Evolutionary conservation across 768 basidiomycete genomes (phyloP), one percentile per base, ranked within the genome.

Genomic region (Amanita jacksonii): DNA sequence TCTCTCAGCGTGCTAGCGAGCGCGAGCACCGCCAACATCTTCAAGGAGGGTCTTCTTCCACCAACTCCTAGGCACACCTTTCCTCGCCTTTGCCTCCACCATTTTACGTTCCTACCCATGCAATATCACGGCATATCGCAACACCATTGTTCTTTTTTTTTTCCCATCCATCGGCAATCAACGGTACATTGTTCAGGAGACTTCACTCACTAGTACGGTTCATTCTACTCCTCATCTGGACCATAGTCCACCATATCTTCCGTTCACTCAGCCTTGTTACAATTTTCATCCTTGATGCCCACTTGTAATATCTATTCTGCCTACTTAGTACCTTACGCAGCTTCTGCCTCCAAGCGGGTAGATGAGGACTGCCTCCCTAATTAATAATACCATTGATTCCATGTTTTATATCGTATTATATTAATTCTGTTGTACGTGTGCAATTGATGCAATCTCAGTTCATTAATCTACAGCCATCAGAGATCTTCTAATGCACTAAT

Each of bases 1-100:
- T 91, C 41, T 90, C 88, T 32, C 82, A 85, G 52, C 77, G 78
- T 55, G 88, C 77, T 22, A 79, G 77, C 56, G 83, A 88, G 61
- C 76, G 79, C 52, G 75, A 77, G 60, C 73, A 74, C 50, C 63
- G 68, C 27, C 58, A 72, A 57, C 54, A 55, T 9, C 56, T 59
- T 19, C 51, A 52, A 23, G 57, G 56, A 31, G 31, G 49, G 53
- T 7, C 51, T n/a, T n/a, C n/a, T 53, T 41, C 45, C 61, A 7
- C 41, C 51, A 12, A 38, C 18, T 62, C 65, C 38, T 58, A 62
- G 53, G 66, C 23, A 13, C 12, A 24, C 34, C 24, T 23, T 23
- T 24, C 15, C 15, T 32, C 18, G 16, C 19, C 5, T 13, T 8
- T 33, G 32, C 41, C 23, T 42, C 49, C 32, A 23, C 34, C 38